Evolutionary conservation across 345 rosid species (phyloP).

Genomic region (Microthlaspi erraticum): DNA sequence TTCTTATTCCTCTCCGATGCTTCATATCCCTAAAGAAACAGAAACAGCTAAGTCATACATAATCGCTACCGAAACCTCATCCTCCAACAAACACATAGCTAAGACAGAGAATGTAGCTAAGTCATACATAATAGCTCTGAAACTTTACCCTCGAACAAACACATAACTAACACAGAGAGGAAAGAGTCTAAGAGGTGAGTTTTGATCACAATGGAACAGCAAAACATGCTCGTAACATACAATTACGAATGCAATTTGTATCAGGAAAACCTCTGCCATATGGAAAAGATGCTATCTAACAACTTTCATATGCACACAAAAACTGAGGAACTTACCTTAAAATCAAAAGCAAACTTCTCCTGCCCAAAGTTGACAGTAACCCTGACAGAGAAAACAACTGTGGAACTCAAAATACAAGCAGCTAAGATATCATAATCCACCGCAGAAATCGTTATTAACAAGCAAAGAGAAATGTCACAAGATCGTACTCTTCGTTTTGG

Average conservation of each 20-base stretch:
- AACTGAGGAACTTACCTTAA: conserved; percentile 57
- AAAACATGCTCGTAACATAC: neutral
- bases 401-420: neutral
- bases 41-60: conserved; percentile 15
- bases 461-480: conserved; percentile 1
- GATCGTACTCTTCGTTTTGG: conserved; percentile 85
- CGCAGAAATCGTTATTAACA: neutral
- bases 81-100: conserved; percentile 9
- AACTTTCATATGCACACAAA: neutral
- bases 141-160: neutral
- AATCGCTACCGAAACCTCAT: neutral
- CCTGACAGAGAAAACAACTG: conserved; percentile 51
- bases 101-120: conserved; percentile 10
- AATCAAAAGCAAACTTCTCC: conserved; percentile 77
- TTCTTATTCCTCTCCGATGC: conserved; percentile 74
- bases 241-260: neutral
- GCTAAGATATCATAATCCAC: neutral
- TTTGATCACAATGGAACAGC: neutral
- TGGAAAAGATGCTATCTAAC: neutral
- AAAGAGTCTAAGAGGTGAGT: too few relatives aligned
- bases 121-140: conserved; percentile 2
- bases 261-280: neutral
- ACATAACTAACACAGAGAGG: conserved; percentile 3
- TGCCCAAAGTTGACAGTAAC: conserved; percentile 88
- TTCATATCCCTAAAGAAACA: conserved; percentile 69